Evolutionary conservation across 192 early-diverging fungal species (phyloP).

Genomic region (Funneliformis mosseae): DNA sequence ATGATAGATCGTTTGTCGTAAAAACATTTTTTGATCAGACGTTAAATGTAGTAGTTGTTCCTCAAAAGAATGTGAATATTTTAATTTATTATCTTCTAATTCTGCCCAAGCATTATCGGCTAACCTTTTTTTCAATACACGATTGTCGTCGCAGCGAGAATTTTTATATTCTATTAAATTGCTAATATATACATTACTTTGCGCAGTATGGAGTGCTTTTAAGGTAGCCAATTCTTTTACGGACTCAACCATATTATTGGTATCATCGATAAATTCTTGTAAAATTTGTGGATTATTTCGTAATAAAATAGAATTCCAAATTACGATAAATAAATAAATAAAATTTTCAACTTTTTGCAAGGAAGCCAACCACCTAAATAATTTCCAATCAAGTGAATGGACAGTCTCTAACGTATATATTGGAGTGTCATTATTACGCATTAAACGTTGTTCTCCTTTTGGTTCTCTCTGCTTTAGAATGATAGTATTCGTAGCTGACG

Average conservation of each 20-base stretch:
- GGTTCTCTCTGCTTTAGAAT: too few relatives aligned
- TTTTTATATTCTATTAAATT: background rate
- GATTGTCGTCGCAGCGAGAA: background rate
- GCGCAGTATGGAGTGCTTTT: background rate
- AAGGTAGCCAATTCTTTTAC: too few relatives aligned
- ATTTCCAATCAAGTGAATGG: background rate
- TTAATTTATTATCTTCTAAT: background rate
- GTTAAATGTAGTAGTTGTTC: background rate
- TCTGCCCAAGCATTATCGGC: background rate
- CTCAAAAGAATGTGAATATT: background rate
- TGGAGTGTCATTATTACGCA: background rate
- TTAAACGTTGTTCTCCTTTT: too few relatives aligned
- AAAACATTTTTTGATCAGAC: background rate
- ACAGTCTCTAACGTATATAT: background rate
- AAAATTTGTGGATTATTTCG: background rate
- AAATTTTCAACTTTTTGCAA: background rate
- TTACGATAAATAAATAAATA: background rate
- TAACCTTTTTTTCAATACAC: background rate
- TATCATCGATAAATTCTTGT: background rate
- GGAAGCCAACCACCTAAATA: background rate
- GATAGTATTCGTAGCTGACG: too few relatives aligned
- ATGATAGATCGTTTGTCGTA: background rate
- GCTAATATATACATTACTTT: background rate
- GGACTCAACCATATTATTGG: background rate
- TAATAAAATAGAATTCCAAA: background rate